Percentiles rank a stretch among this genome's conserved stretches.
These are phyloP conservation scores for Scedosporium aurantiacum DNA, from an alignment of 2,329 filamentous ascomycete genomes.

Conservation along the genomic window DNA sequence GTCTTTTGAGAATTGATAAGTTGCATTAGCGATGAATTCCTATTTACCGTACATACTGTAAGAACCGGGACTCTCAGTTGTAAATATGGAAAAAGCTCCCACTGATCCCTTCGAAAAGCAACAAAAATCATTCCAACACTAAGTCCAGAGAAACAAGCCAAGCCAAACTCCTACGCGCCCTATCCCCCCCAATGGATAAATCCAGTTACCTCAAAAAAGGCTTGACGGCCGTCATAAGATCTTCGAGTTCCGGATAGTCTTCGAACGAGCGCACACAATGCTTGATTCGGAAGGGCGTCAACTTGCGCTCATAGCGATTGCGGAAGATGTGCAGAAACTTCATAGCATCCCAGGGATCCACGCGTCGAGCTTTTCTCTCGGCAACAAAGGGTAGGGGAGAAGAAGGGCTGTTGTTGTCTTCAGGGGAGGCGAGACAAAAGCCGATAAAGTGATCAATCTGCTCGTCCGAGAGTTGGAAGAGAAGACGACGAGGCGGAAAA, in stretches of 20 bases:
- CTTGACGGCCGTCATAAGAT: no score
- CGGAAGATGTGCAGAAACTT: conserved; percentile 1
- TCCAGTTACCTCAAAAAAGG: no score
- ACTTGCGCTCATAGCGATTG: neutral
- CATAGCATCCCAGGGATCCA: neutral
- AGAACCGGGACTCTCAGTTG: no score
- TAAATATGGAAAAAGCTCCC: no score
- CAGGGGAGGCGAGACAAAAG: neutral
- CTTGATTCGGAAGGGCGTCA: neutral
- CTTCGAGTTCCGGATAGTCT: neutral
- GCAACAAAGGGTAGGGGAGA: neutral
- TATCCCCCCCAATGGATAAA: no score
- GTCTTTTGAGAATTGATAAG: no score
- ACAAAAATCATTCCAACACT: no score
- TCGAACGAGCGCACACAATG: neutral
- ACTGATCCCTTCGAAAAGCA: no score
- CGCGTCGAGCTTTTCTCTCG: neutral
- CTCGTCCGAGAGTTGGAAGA: neutral
- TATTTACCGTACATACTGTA: no score
- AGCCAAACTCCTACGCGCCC: no score
- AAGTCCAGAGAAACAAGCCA: no score
- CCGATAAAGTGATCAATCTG: neutral
- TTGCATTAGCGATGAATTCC: no score
- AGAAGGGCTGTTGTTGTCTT: neutral
- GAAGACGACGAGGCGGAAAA: neutral